Conservation (phyloP, 1,284 basidiomycete species). For the Blastosporella zonata region DNA sequence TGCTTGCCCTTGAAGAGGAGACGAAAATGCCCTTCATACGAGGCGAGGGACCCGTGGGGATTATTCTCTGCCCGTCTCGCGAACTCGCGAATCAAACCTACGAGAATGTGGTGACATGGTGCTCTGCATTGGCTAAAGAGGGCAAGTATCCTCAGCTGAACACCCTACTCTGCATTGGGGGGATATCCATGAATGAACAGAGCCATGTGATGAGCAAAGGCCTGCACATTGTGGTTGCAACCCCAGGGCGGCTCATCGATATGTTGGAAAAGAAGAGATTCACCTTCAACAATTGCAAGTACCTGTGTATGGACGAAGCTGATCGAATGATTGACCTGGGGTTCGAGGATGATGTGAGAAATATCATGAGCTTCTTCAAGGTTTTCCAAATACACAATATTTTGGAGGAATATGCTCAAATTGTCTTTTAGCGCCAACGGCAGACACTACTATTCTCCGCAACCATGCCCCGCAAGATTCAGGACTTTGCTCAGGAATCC, state of each 20-base stretch:
- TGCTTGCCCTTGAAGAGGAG: constrained; percentile 94
- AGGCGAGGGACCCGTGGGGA: constrained; percentile 94
- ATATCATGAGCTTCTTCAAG: constrained; percentile 98
- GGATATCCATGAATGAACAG: constrained; percentile 97
- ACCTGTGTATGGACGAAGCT: constrained; percentile 97
- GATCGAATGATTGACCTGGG: constrained; percentile 99
- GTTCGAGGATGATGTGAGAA: constrained; percentile 97
- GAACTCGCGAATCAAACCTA: constrained; percentile 95
- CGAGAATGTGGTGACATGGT: constrained; percentile 90
- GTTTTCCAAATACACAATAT: constrained; percentile 39
- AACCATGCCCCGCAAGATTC: constrained; percentile 98
- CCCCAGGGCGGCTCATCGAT: constrained; percentile 93
- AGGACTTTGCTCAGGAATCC: constrained; percentile 96
- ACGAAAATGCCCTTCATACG: constrained; percentile 83
- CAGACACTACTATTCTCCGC: constrained; percentile 98
- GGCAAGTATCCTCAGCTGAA: constrained; percentile 84
- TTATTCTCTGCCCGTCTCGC: constrained; percentile 93
- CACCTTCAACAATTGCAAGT: constrained; percentile 90
- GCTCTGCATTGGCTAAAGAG: constrained; percentile 73
- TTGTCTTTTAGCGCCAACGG: constrained; percentile 70
- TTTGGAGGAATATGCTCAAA: neutral
- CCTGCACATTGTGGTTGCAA: constrained; percentile 95
- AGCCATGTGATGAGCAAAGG: constrained; percentile 87
- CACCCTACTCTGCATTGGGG: constrained; percentile 92
- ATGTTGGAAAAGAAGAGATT: constrained; percentile 95